Base-by-base conservation (phyloP, 2,329 filamentous ascomycete genomes). In the Hansfordia pulvinata region DNA sequence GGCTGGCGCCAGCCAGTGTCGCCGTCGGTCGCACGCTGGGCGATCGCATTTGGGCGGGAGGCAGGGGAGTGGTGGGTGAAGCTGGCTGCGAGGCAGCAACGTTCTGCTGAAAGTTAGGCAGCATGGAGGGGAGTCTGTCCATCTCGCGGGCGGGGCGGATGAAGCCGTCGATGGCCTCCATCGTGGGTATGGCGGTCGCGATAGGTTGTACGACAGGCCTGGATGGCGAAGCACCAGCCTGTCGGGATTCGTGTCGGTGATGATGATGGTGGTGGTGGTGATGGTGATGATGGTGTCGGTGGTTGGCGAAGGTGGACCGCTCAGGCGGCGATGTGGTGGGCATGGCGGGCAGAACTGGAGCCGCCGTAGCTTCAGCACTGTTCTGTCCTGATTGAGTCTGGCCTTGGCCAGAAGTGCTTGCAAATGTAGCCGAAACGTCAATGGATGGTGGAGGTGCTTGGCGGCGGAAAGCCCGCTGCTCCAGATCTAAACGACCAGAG, bases 1-100 rank as follows among this genome's bases (percentile, higher is more conserved):
- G 63, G 23, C 56, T 55, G 4, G 61, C 56, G 3, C 66, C 60
- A 3, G 63, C 64, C 13, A 64, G 56, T 36, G 56, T 62, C 23
- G 64, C 69, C 12, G 54, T 62, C 15, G 62, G 63, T 33, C 57
- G 69, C 32, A 62, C 60, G 8, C 64, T 64, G 5, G 68, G 64
- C 19, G 71, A 69, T 42, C 61, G 50, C 33, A 66, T 47, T 54
- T 77, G 75, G 15, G 74, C 60, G 2, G 77, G 73, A 24, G 77
- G 77, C 23, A 80, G 64, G 10, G 85, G 85, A 1, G 85, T 93
- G 6, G 83, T 90, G 1, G 85, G 85, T 9, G 85, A 94, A 30
- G 86, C 81, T 7, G 90, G 90, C 47, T 93, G 86, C n/a, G 88
- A 94, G 21, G 69, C 68, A n/a, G n/a, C n/a, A 28, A 85, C 56